These are phyloP conservation scores for Xerocomellus chrysenteron DNA, from an alignment of 768 basidiomycete genomes.

Conservation along the genomic window DNA sequence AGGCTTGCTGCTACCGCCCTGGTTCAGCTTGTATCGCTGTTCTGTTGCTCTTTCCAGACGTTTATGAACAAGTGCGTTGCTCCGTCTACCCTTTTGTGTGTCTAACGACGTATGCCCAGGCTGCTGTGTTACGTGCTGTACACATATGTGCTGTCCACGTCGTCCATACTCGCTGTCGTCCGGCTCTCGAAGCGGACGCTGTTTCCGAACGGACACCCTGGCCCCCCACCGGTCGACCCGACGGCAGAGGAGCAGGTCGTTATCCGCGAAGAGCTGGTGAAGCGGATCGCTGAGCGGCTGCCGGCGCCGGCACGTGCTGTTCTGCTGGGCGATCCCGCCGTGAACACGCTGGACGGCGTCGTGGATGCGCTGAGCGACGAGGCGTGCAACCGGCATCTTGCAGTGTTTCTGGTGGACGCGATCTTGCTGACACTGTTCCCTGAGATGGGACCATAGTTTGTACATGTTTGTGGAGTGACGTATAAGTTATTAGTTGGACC, in stretches of 20 bases:
- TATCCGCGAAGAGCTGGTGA: slow-evolving; percentile 45
- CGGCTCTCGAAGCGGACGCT: slow-evolving; percentile 64
- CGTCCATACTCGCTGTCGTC: slow-evolving; percentile 52
- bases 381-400: slow-evolving; percentile 78
- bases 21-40: slow-evolving; percentile 46
- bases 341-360: slow-evolving; percentile 47
- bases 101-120: slow-evolving; percentile 36
- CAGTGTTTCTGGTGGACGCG: slow-evolving; percentile 71
- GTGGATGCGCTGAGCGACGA: slow-evolving; percentile 61
- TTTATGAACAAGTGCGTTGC: slow-evolving; percentile 58
- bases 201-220: slow-evolving; percentile 90
- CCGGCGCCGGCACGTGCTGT: slow-evolving; percentile 27
- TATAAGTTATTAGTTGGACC: not conserved
- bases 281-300: slow-evolving; percentile 39
- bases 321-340: slow-evolving; percentile 50
- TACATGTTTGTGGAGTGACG: slow-evolving; percentile 29
- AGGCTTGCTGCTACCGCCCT: slow-evolving; percentile 50
- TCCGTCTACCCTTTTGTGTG: not conserved
- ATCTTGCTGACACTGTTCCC: slow-evolving; percentile 74
- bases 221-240: slow-evolving; percentile 69
- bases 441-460: slow-evolving; percentile 49
- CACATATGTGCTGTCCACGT: slow-evolving; percentile 49
- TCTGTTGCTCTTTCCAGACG: slow-evolving; percentile 45
- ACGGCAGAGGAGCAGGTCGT: slow-evolving; percentile 70
- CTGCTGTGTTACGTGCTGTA: slow-evolving; percentile 70